Evolutionary conservation across 805 yeast genomes (phyloP).

Genomic region (Schizosaccharomyces octosporus): DNA sequence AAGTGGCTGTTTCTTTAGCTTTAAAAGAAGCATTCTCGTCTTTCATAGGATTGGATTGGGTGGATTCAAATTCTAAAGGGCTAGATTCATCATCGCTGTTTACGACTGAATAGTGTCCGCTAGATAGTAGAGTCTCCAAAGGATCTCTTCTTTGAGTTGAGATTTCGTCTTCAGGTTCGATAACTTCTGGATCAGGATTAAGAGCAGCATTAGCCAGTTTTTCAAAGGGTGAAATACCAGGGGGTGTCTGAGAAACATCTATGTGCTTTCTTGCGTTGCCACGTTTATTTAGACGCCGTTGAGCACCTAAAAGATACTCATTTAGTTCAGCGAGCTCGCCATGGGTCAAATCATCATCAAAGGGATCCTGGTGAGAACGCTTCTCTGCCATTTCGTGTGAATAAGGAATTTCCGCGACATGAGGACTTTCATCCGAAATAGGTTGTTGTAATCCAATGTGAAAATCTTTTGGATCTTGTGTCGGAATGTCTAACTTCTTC

Average conservation of each 20-base stretch:
- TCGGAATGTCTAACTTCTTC: too few species aligned
- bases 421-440: neutral
- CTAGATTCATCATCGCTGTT: neutral
- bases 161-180: neutral
- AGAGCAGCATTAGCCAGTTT: neutral
- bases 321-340: neutral
- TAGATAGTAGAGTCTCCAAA: neutral
- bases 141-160: neutral
- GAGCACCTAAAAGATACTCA: neutral
- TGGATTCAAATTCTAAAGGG: neutral
- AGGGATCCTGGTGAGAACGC: neutral
- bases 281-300: neutral
- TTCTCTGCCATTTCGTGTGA: neutral
- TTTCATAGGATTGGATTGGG: neutral
- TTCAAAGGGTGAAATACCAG: neutral
- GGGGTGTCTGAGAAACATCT: neutral
- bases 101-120: neutral
- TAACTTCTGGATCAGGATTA: neutral
- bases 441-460: too few species aligned
- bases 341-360: neutral
- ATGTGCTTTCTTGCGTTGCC: neutral
- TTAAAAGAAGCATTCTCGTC: neutral
- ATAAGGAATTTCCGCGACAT: neutral
- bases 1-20: neutral
- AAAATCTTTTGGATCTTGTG: too few species aligned